Base-by-base conservation (phyloP, 176 grass and related monocot genomes). In the Cenchrus purpureus region DNA sequence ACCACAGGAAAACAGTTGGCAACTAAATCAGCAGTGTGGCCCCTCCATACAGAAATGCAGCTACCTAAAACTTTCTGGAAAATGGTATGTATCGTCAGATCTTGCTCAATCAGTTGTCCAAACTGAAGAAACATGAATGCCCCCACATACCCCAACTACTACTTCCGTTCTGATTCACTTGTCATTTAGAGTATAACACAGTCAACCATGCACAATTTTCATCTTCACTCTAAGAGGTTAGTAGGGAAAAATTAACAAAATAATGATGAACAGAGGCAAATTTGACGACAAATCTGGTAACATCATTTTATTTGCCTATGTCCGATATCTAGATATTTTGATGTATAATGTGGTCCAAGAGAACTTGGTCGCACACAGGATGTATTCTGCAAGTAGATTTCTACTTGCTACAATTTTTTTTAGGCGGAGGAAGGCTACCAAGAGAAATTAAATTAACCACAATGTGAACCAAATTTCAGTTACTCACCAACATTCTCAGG, bases 401-500 rank as follows among this genome's bases (percentile, higher is more conserved):
- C 12, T 56, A 75, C 45, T 42, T 45, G 51, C 16, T 58, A 40
- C 68, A 62, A 76, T 61, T 60, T 17, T 8, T 67, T 80, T 69
- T 20, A 44, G 49, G 71, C 64, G 52, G 20, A 74, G n/a, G 79
- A 66, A 85, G 55, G 48, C 55, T 48, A 79, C 57, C 6, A 59
- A 17, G 28, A 74, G 32, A 61, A 63, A 37, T 9, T 61, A 61
- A 59, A 44, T 11, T 15, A 67, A 84, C 53, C 20, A 77, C 34
- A 73, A 76, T 83, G 37, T 72, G 19, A 51, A 77, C 56, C 31
- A 58, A 88, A 90, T 48, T 77, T 74, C 69, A 13, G 52, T 53
- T 19, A 82, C 77, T 90, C 81, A 97, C 87, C 89, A 78, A 32
- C 52, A 79, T 86, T 76, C 74, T 93, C 89, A 50, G 82, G 81